phyloP scores from a whole-genome alignment of 2,329 filamentous ascomycete species.

The Pestalotiopsis fici region DNA sequence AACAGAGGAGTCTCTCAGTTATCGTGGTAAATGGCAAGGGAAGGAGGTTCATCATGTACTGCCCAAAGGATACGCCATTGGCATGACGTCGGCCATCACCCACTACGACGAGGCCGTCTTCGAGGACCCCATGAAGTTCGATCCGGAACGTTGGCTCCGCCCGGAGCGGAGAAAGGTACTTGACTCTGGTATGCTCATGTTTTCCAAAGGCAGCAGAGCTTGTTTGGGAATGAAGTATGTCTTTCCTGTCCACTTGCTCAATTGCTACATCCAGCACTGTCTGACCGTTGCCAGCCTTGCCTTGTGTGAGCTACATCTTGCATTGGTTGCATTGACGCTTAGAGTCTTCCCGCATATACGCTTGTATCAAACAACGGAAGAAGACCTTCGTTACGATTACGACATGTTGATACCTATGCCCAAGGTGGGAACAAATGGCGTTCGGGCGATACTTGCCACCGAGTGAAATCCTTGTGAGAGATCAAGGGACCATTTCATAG shows the following conservation, averaged over 20 bases:
- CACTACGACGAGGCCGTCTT: conserved; percentile 21
- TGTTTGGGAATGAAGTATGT: conserved; percentile 27
- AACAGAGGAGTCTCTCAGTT: conserved; percentile 17
- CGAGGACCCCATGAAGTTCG: conserved; percentile 19
- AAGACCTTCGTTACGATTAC: conserved; percentile 28
- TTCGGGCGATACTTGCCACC: background rate
- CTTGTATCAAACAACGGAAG: conserved; percentile 19
- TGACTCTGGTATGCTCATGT: conserved; percentile 15
- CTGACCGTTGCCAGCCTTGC: conserved; percentile 16
- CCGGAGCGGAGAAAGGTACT: conserved; percentile 6
- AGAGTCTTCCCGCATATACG: conserved; percentile 24
- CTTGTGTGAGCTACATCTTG: conserved; percentile 23
- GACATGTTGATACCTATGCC: conserved; percentile 23
- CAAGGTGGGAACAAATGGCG: conserved; percentile 10
- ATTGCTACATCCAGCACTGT: background rate
- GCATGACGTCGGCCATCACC: conserved; percentile 18
- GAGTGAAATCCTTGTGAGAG: background rate
- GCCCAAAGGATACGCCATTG: conserved; percentile 19
- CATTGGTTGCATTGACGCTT: conserved; percentile 18
- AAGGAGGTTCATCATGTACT: conserved; percentile 12
- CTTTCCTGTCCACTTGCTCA: background rate
- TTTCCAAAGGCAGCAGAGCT: conserved; percentile 21
- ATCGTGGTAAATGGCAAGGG: conserved; percentile 13
- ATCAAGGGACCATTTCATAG: too few relatives aligned
- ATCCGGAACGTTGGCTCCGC: conserved; percentile 23